Percentiles rank a stretch among this genome's conserved stretches.
Conservation (phyloP, 2,329 filamentous ascomycete species). For the Davidsoniella eucalypti region DNA sequence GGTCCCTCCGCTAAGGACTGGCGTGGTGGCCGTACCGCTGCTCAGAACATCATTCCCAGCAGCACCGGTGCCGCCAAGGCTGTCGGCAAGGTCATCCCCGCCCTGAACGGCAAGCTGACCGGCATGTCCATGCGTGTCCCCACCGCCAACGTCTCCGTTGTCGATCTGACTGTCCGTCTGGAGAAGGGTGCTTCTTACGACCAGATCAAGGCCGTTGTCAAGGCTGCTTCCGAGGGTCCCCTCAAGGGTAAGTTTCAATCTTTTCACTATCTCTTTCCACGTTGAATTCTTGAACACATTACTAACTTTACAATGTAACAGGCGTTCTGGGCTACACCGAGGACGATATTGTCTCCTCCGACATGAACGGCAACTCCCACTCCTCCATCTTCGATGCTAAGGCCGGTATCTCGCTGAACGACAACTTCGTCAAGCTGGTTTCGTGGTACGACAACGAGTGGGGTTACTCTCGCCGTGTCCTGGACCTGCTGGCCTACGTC, state of each 20-base stretch:
- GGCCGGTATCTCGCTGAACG: constrained; percentile 96
- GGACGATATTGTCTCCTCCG: constrained; percentile 88
- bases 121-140: constrained; percentile 99
- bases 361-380: constrained; percentile 81
- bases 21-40: constrained; percentile 96
- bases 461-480: constrained; percentile 94
- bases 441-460: constrained; percentile 99
- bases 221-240: constrained; percentile 65
- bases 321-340: constrained; percentile 89
- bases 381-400: constrained; percentile 99
- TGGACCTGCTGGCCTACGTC: constrained; percentile 66
- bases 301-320: constrained; percentile 20
- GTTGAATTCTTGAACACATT: not conserved
- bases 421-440: constrained; percentile 97
- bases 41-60: constrained; percentile 98
- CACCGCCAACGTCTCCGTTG: constrained; percentile 96
- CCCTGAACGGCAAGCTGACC: constrained; percentile 97
- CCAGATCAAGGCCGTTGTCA: constrained; percentile 83
- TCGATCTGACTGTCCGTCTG: constrained; percentile 86
- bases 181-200: constrained; percentile 83
- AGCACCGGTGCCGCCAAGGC: constrained; percentile 99
- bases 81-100: constrained; percentile 98
- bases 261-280: not conserved
- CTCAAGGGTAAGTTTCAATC: constrained; percentile 56
- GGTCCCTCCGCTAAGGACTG: constrained; percentile 97